A percentile compares a stretch with the other conserved stretches of the same genome.
Evolutionary conservation across 768 basidiomycete genomes (phyloP).

Genomic region (Gymnopilus dilepis): DNA sequence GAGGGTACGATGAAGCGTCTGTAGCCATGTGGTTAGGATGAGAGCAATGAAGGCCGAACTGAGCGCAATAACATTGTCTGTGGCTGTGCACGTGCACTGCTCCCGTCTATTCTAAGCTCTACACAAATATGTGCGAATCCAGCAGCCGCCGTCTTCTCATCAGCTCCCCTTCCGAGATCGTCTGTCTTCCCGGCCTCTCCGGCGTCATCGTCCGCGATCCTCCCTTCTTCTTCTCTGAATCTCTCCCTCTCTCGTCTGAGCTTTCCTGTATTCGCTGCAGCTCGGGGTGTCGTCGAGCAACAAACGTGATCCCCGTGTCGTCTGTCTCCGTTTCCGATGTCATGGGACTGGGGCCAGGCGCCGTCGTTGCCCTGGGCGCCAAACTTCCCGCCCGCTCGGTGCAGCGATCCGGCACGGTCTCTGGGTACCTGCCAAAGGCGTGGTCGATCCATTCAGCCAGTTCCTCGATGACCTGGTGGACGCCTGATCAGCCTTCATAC

Average conservation of each 20-base stretch:
- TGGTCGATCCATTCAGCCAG: constrained; percentile 88
- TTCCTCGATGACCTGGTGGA: constrained; percentile 34
- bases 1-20: constrained; percentile 39
- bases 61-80: constrained; percentile 23
- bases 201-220: constrained; percentile 15
- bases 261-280: no score
- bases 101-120: constrained; percentile 26
- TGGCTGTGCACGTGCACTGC: constrained; percentile 44
- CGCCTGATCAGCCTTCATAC: constrained; percentile 9
- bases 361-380: constrained; percentile 21
- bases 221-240: constrained; percentile 20
- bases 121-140: constrained; percentile 70
- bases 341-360: constrained; percentile 26
- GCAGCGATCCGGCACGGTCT: constrained; percentile 16
- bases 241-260: constrained; percentile 9
- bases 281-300: constrained; percentile 57
- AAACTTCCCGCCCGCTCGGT: constrained; percentile 12
- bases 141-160: constrained; percentile 80
- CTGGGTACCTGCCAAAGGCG: constrained; percentile 57
- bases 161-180: constrained; percentile 78
- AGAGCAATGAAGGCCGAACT: constrained; percentile 27
- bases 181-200: constrained; percentile 56
- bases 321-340: constrained; percentile 63
- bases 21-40: constrained; percentile 40
- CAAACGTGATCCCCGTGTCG: constrained; percentile 72